Evolutionary conservation across 202 grass and related monocot species (phyloP).

Genomic region (Digitaria exilis): DNA sequence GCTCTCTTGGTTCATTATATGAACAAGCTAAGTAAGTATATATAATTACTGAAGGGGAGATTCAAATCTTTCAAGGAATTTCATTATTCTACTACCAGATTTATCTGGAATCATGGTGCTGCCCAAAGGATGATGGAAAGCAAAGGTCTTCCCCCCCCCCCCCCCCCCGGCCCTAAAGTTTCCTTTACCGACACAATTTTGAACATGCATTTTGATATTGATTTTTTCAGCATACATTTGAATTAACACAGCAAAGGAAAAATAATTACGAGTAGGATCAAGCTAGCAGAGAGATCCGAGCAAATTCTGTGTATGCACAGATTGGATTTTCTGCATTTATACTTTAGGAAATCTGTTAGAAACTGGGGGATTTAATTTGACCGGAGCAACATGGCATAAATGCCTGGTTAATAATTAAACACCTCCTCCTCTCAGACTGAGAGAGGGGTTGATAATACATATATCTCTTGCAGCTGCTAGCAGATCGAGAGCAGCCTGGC

Average conservation of each 20-base stretch:
- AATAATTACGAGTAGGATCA: not conserved
- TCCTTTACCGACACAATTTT: not conserved
- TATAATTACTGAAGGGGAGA: not conserved
- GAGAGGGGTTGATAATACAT: not conserved
- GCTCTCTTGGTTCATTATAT: not conserved
- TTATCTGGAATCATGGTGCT: no score
- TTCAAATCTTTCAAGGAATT: not conserved
- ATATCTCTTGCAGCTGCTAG: not conserved
- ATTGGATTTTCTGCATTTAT: not conserved
- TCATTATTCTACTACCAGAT: no score
- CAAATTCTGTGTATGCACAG: not conserved
- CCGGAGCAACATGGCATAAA: not conserved
- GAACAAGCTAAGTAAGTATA: no score
- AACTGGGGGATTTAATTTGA: not conserved
- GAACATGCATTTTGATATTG: no score
- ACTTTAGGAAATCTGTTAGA: not conserved
- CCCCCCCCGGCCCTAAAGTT: not conserved
- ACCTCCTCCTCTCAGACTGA: not conserved
- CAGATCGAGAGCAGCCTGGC: not conserved
- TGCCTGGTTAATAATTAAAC: not conserved
- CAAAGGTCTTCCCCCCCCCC: no score
- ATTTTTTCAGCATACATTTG: no score
- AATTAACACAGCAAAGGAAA: no score
- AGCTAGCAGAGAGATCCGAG: not conserved
- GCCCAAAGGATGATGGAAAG: no score